A percentile compares a stretch with the other conserved stretches of the same genome.
phyloP scores from a whole-genome alignment of 805 yeast species.

The Pichia thaimueangensis region DNA sequence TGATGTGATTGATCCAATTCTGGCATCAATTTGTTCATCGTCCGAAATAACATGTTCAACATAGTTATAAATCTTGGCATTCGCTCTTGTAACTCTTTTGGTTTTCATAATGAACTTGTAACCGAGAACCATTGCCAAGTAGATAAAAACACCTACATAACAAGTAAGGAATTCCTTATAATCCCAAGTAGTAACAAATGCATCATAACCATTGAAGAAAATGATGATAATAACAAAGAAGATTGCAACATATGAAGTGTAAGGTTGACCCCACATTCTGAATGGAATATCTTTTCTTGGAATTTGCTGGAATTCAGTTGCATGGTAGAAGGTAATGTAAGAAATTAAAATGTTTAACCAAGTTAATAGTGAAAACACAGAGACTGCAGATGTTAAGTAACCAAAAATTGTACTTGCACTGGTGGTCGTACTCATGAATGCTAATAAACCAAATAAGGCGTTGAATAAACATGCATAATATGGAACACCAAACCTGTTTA shows the following conservation, averaged over 20 bases:
- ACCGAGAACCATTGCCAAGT: slow-evolving; percentile 4
- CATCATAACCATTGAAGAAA: slow-evolving; percentile 18
- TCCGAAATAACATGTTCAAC: neutral
- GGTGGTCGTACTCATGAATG: slow-evolving; percentile 11
- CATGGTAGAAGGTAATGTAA: slow-evolving; percentile 14
- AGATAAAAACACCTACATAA: slow-evolving; percentile 14
- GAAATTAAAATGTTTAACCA: slow-evolving; percentile 18
- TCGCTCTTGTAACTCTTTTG: slow-evolving; percentile 2
- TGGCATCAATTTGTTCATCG: too few relatives aligned
- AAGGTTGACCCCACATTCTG: slow-evolving; percentile 19
- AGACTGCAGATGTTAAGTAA: slow-evolving; percentile 16
- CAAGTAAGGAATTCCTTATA: slow-evolving; percentile 16
- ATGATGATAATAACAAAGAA: slow-evolving; percentile 12
- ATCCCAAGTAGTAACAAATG: slow-evolving; percentile 14
- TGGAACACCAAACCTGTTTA: slow-evolving; percentile 69
- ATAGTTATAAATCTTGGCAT: slow-evolving; percentile 1
- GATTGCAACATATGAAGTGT: slow-evolving; percentile 13
- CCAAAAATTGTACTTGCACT: slow-evolving; percentile 15
- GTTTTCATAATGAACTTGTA: slow-evolving; percentile 7
- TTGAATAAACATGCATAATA: slow-evolving; percentile 14
- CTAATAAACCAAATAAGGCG: slow-evolving; percentile 14
- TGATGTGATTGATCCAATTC: too few relatives aligned
- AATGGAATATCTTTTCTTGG: slow-evolving; percentile 17
- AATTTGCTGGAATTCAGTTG: slow-evolving; percentile 14
- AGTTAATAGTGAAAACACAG: slow-evolving; percentile 18